phyloP scores from a whole-genome alignment of 164 flowering plant species.

The Echeveria elegans region DNA sequence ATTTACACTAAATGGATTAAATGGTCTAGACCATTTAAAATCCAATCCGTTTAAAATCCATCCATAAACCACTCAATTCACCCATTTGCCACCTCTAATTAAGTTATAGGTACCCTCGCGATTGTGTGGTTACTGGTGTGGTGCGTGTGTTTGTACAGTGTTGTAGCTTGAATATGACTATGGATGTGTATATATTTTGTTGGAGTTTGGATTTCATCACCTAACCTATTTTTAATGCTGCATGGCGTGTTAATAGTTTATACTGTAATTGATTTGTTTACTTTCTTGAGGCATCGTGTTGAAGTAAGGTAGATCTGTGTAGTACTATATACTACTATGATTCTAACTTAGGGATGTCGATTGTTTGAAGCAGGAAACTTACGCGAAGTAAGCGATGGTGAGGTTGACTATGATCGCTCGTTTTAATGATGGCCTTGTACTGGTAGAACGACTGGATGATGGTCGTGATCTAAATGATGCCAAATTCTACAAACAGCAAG shows the following conservation, averaged over 20 bases:
- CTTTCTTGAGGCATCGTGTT: not conserved
- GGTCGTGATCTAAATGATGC: constrained; percentile 60
- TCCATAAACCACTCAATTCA: too few relatives aligned
- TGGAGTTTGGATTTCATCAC: not conserved
- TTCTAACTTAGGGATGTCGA: constrained; percentile 4
- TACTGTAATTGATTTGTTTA: not conserved
- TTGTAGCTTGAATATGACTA: not conserved
- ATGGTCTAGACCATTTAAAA: too few relatives aligned
- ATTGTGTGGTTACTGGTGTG: too few relatives aligned
- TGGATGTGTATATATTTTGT: not conserved
- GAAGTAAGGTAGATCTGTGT: not conserved
- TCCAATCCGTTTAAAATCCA: too few relatives aligned
- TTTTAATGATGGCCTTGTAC: constrained; percentile 79
- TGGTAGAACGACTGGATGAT: constrained; percentile 76
- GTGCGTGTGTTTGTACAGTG: too few relatives aligned
- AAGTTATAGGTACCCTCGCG: too few relatives aligned
- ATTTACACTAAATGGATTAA: too few relatives aligned
- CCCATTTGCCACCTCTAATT: too few relatives aligned
- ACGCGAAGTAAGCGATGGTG: constrained; percentile 46
- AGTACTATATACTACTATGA: not conserved
- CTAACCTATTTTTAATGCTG: not conserved
- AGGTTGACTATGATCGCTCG: constrained; percentile 83
- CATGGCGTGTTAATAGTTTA: not conserved
- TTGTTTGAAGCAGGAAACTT: constrained; percentile 12
- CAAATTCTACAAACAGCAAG: constrained; percentile 76